Conservation (phyloP, 805 yeast species). For the Nakazawaea wickerhamii region DNA sequence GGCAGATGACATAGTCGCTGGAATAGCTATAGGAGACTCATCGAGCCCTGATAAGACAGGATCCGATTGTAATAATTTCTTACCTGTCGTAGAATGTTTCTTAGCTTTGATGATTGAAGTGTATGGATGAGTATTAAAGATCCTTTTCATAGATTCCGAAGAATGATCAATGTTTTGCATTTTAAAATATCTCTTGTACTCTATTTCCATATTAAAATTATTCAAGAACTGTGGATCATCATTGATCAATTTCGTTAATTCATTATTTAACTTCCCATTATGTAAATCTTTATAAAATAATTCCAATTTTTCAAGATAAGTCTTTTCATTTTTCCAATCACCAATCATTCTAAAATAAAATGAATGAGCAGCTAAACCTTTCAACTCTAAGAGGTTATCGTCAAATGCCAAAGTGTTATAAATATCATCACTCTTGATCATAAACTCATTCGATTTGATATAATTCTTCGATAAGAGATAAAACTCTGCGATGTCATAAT, state of each 20-base stretch:
- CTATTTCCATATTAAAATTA: slow-evolving; percentile 13
- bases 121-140: not conserved
- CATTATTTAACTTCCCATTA: slow-evolving; percentile 4
- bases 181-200: slow-evolving; percentile 15
- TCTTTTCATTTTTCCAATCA: slow-evolving; percentile 11
- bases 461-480: slow-evolving; percentile 17
- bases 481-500: slow-evolving; percentile 20
- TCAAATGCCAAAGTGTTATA: slow-evolving; percentile 14
- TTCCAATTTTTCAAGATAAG: slow-evolving; percentile 7
- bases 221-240: slow-evolving; percentile 1
- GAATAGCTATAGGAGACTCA: slow-evolving; percentile 45
- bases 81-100: slow-evolving; percentile 24
- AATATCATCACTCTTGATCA: slow-evolving; percentile 12
- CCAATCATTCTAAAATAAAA: slow-evolving; percentile 17
- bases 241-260: slow-evolving; percentile 18
- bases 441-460: slow-evolving; percentile 14
- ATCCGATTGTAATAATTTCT: slow-evolving; percentile 31
- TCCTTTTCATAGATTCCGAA: slow-evolving; percentile 14
- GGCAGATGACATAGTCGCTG: slow-evolving; percentile 25
- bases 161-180: slow-evolving; percentile 12
- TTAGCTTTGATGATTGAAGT: slow-evolving; percentile 27
- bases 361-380: slow-evolving; percentile 15
- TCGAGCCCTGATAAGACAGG: slow-evolving; percentile 44
- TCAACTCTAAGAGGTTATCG: slow-evolving; percentile 16
- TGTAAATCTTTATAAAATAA: slow-evolving; percentile 1